A percentile compares a stretch with the other conserved stretches of the same genome.
phyloP scores from a whole-genome alignment of 305 asterid genomes.

The Rubia occidens region DNA sequence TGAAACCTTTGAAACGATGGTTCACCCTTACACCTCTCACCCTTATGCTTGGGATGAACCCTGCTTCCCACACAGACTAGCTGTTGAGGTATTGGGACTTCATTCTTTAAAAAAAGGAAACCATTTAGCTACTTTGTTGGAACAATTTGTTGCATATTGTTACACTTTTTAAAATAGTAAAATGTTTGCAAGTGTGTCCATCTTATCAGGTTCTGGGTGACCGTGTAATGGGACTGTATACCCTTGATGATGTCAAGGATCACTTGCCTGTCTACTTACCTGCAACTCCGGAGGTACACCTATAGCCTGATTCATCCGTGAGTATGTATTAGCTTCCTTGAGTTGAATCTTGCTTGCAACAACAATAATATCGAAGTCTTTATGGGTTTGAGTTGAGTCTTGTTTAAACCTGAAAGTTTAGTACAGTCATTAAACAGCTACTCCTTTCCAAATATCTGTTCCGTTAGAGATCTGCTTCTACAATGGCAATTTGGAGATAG shows the following conservation, averaged over 20 bases:
- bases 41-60: constrained; percentile 99
- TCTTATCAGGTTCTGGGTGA: constrained; percentile 74
- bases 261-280: constrained; percentile 59
- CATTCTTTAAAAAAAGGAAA: background rate
- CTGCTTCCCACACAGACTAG: constrained; percentile 78
- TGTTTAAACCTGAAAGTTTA: background rate
- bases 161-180: background rate
- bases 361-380: background rate
- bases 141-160: background rate
- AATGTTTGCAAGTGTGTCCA: background rate
- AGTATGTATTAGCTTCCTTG: background rate
- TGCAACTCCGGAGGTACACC: constrained; percentile 69
- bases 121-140: background rate
- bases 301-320: background rate
- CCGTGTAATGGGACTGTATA: constrained; percentile 70
- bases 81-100: constrained; percentile 62
- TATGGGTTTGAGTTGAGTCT: background rate
- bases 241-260: constrained; percentile 67
- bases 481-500: background rate
- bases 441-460: background rate
- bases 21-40: constrained; percentile 76
- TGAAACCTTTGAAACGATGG: constrained; percentile 81
- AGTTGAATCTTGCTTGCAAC: background rate
- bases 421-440: background rate
- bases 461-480: background rate